Conservation (phyloP, 306 rosid species). For the Trifolium repens region DNA sequence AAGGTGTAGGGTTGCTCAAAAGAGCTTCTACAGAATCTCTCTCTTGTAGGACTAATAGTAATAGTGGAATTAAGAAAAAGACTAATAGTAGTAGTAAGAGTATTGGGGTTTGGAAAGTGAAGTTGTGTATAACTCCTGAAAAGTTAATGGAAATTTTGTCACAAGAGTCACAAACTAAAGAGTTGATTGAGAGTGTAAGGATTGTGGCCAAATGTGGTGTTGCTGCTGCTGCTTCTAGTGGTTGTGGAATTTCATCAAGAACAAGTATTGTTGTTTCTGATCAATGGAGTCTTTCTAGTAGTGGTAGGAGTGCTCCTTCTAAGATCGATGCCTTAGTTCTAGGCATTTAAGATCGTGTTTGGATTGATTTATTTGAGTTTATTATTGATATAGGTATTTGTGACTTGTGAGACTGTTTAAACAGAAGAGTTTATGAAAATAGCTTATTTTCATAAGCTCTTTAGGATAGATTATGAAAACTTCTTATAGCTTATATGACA, state of each 20-base stretch:
- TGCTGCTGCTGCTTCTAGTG: slow-evolving; percentile 5
- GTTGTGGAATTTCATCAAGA: slow-evolving; percentile 38
- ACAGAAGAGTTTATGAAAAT: not conserved
- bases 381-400: not conserved
- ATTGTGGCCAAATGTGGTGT: slow-evolving; percentile 80
- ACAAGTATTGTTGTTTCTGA: slow-evolving; percentile 58
- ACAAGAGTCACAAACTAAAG: slow-evolving; percentile 66
- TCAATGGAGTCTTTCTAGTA: slow-evolving; percentile 78
- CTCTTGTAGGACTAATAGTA: slow-evolving; percentile 43
- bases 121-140: slow-evolving; percentile 69
- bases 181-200: slow-evolving; percentile 75
- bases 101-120: slow-evolving; percentile 80
- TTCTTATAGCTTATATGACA: not conserved
- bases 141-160: slow-evolving; percentile 73
- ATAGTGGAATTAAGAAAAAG: not conserved
- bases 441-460: not conserved
- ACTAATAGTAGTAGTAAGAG: not conserved
- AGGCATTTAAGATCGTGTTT: slow-evolving; percentile 9
- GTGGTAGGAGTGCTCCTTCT: slow-evolving; percentile 67
- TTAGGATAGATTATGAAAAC: not conserved
- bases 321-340: slow-evolving; percentile 51
- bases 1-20: slow-evolving; percentile 51
- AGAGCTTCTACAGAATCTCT: slow-evolving; percentile 56
- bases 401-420: not conserved
- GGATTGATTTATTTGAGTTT: not conserved